A percentile compares a stretch with the other conserved stretches of the same genome.
Evolutionary conservation across 805 yeast genomes (phyloP).

Genomic region (Pichia eremophila): DNA sequence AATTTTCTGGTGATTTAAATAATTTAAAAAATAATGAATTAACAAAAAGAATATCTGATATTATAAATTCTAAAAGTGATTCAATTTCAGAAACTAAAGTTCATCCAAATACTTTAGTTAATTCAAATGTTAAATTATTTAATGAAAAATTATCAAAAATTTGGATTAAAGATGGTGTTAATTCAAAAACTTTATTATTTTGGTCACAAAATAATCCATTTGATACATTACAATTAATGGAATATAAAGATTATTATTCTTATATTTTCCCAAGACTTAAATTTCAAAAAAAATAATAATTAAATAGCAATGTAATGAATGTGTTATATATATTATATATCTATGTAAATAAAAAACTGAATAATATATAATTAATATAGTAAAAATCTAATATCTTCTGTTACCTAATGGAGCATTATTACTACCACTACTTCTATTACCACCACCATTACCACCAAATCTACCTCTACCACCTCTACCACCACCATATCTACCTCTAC

Average conservation of each 20-base stretch:
- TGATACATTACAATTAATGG: slow-evolving; percentile 11
- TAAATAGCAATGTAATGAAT: neutral
- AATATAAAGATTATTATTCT: slow-evolving; percentile 10
- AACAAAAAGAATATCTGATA: slow-evolving; percentile 7
- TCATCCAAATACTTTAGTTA: neutral
- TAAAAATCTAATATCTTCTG: slow-evolving; percentile 25
- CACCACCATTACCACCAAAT: slow-evolving; percentile 26
- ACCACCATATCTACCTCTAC: slow-evolving; percentile 39
- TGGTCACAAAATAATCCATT: slow-evolving; percentile 12
- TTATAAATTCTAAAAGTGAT: slow-evolving; percentile 2
- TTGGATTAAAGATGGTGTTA: neutral
- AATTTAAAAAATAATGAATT: slow-evolving; percentile 2
- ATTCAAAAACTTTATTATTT: slow-evolving; percentile 4
- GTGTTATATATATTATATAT: no score
- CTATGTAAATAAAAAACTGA: no score
- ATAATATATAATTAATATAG: no score
- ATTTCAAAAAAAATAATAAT: neutral
- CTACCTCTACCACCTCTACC: slow-evolving; percentile 28
- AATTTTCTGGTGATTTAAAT: neutral
- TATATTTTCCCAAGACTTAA: slow-evolving; percentile 9
- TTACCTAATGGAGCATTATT: slow-evolving; percentile 39
- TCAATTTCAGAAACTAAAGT: neutral
- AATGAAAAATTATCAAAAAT: neutral
- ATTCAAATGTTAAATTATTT: neutral
- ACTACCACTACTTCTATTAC: slow-evolving; percentile 32